These are phyloP conservation scores for Amorphotheca resinae DNA, from an alignment of 495 filamentous ascomycete genomes.

Conservation along the genomic window DNA sequence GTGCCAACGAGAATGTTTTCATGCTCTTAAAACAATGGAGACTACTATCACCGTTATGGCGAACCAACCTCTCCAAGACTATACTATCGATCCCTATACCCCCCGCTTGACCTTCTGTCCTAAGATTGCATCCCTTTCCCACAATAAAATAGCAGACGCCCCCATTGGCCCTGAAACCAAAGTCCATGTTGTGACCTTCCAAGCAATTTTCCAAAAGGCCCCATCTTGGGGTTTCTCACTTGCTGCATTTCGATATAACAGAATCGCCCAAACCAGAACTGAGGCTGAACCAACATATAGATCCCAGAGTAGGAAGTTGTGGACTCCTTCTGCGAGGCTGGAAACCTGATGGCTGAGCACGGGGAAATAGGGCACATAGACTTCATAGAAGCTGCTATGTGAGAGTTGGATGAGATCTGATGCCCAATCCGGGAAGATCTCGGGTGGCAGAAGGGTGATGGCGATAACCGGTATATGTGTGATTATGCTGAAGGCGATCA, in stretches of 20 bases:
- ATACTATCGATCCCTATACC: too few relatives aligned
- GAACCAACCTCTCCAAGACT: too few relatives aligned
- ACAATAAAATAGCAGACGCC: slow-evolving; percentile 38
- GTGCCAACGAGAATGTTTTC: too few relatives aligned
- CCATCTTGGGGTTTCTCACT: slow-evolving; percentile 13
- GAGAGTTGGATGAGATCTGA: slow-evolving; percentile 21
- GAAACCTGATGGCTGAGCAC: slow-evolving; percentile 24
- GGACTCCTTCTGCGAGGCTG: slow-evolving; percentile 35
- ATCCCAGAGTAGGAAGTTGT: slow-evolving; percentile 47
- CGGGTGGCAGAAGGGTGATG: slow-evolving; percentile 34
- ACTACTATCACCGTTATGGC: too few relatives aligned
- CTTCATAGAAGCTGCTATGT: slow-evolving; percentile 27
- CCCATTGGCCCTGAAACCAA: slow-evolving; percentile 37
- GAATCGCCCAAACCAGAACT: slow-evolving; percentile 42
- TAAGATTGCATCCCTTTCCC: slow-evolving; percentile 44
- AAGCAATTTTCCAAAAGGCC: slow-evolving; percentile 21
- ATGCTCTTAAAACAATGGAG: too few relatives aligned
- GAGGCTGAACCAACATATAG: slow-evolving; percentile 38
- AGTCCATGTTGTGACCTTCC: slow-evolving; percentile 30
- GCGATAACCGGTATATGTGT: slow-evolving; percentile 30
- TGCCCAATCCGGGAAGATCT: slow-evolving; percentile 28
- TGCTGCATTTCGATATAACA: slow-evolving; percentile 30
- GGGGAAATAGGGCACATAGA: slow-evolving; percentile 22
- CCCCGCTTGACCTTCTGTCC: slow-evolving; percentile 18
- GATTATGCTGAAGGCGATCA: slow-evolving; percentile 33